These are phyloP conservation scores for Hyphodiscus sp. DNA, from an alignment of 2,329 filamentous ascomycete genomes.

Conservation along the genomic window DNA sequence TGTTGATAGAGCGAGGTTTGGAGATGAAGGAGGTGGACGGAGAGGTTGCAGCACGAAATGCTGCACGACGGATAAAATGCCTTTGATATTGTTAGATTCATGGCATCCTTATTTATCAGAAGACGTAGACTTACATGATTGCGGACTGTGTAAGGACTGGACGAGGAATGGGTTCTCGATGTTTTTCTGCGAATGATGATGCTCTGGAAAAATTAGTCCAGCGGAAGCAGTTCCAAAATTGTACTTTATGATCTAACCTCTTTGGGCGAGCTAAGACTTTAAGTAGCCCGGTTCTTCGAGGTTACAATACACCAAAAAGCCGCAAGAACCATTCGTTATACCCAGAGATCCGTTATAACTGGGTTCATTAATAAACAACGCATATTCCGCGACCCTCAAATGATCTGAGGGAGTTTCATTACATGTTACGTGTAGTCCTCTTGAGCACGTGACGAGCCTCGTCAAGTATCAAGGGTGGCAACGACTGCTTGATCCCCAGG, in stretches of 20 bases:
- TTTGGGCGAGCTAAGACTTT: background rate
- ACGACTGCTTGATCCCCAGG: too few relatives aligned
- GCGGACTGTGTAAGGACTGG: background rate
- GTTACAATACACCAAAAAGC: too few relatives aligned
- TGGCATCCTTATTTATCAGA: background rate
- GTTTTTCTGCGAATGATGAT: background rate
- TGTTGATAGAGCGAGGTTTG: conserved; percentile 35
- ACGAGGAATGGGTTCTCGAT: conserved; percentile 1
- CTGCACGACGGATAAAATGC: conserved; percentile 45
- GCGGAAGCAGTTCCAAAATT: background rate
- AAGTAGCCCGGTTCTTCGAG: too few relatives aligned
- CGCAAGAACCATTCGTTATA: too few relatives aligned
- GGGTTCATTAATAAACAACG: too few relatives aligned
- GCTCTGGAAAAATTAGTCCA: background rate
- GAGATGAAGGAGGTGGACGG: conserved; percentile 37
- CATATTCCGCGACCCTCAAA: too few relatives aligned
- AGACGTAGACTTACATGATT: conserved; percentile 23
- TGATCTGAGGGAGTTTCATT: too few relatives aligned
- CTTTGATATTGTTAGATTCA: conserved; percentile 15
- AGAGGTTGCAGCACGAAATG: conserved; percentile 46
- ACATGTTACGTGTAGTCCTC: too few relatives aligned
- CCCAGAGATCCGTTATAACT: too few relatives aligned
- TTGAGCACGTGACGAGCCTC: too few relatives aligned
- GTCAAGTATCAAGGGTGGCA: too few relatives aligned
- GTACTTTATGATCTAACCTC: background rate